phyloP scores from a whole-genome alignment of 2,329 filamentous ascomycete species.

The Bipolaris cookei region DNA sequence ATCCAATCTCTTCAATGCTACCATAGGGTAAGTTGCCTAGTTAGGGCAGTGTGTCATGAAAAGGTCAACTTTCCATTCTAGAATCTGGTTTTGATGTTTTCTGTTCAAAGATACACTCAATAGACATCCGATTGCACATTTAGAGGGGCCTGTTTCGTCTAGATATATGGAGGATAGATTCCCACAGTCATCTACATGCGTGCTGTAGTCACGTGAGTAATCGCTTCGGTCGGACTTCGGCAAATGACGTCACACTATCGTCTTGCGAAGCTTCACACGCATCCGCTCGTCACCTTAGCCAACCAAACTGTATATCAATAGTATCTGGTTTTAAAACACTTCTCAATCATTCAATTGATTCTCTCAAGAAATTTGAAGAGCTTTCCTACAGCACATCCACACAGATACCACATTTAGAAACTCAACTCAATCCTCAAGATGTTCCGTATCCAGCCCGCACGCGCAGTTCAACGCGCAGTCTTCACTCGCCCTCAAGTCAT shows the following conservation, averaged over 20 bases:
- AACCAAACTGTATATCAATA: constrained; percentile 4
- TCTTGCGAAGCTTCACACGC: constrained; percentile 12
- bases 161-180: background rate
- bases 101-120: too few relatives aligned
- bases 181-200: background rate
- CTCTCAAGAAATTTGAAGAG: too few relatives aligned
- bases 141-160: too few relatives aligned
- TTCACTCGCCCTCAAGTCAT: constrained; percentile 17
- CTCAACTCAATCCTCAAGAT: constrained; percentile 18
- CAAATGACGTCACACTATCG: constrained; percentile 1
- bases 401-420: background rate
- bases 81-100: too few relatives aligned
- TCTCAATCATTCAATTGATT: background rate
- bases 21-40: too few relatives aligned
- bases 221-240: background rate
- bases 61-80: too few relatives aligned
- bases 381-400: background rate
- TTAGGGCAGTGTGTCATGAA: too few relatives aligned
- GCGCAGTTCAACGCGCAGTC: constrained; percentile 27
- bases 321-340: too few relatives aligned
- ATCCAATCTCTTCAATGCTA: too few relatives aligned
- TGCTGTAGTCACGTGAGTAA: background rate
- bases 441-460: constrained; percentile 35
- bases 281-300: constrained; percentile 13
- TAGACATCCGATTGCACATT: too few relatives aligned